Conservation (phyloP, 495 filamentous ascomycete genomes). For the Elasticomyces elasticus region DNA sequence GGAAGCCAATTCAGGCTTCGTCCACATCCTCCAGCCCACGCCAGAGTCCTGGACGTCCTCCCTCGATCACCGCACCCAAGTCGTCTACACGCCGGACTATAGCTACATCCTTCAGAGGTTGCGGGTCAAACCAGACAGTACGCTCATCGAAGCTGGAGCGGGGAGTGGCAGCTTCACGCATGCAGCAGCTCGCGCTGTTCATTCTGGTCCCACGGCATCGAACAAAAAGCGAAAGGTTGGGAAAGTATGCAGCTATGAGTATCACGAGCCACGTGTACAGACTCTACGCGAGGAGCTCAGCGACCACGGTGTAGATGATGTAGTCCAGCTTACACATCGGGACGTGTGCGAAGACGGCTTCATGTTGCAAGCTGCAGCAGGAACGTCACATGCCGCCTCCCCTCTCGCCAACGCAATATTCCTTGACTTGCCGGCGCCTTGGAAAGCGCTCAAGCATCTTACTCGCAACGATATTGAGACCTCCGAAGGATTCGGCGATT, state of each 20-base stretch:
- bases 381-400: conserved; percentile 27
- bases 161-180: conserved; percentile 95
- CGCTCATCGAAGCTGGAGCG: conserved; percentile 84
- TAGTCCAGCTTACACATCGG: conserved; percentile 77
- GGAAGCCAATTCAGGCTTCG: conserved; percentile 69
- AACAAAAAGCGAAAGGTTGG: conserved; percentile 40
- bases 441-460: conserved; percentile 79
- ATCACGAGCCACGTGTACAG: conserved; percentile 64
- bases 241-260: conserved; percentile 88
- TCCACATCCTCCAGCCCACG: conserved; percentile 82
- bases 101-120: conserved; percentile 88
- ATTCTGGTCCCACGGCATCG: conserved; percentile 57
- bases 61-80: conserved; percentile 88
- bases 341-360: conserved; percentile 91
- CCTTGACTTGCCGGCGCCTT: conserved; percentile 86
- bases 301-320: conserved; percentile 57
- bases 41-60: conserved; percentile 87
- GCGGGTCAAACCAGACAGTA: conserved; percentile 66
- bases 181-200: conserved; percentile 76
- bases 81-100: conserved; percentile 96
- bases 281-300: conserved; percentile 64
- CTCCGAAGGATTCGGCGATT: no score
- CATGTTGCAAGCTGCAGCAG: conserved; percentile 20
- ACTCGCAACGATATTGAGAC: no score
- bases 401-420: conserved; percentile 76